Evolutionary conservation across 2,329 filamentous ascomycete genomes (phyloP), one percentile per base, ranked within the genome.

Genomic region (Elsinoe necatrix): DNA sequence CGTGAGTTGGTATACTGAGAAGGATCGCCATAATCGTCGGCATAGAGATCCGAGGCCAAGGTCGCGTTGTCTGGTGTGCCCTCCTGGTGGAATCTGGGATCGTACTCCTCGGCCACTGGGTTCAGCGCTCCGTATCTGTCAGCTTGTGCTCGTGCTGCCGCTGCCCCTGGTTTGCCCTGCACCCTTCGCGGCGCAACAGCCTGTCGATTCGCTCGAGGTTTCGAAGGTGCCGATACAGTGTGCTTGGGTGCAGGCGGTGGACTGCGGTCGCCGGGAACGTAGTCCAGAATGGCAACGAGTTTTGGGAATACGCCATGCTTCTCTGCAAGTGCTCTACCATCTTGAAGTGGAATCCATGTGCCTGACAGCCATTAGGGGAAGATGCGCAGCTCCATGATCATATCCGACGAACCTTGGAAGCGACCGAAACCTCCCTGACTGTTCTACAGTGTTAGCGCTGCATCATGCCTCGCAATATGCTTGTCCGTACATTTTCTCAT

Each of bases 171-270:
- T 23, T 42, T 56, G 34, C 61, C 21, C 50, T 57, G 31, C 35
- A 52, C 55, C 23, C 57, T 48, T 39, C 57, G 57, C 18, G 48
- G 57, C n/a, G 81, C 78, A 58, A 80, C 54, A 21, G 54, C 79
- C 64, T 82, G 80, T 63, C 87, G 86, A 11, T 86, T 81, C 3
- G 82, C 83, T 67, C 92, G 91, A 39, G 91, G 88, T 67, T 90
- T 93, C 68, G 86, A 90, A 6, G 79, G 75, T 14, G 79, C 77
- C 34, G 81, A 80, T 20, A 79, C 81, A 8, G 88, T 83, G 75
- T 97, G 93, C 69, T 95, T 90, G 1, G 93, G 93, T 3, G 93
- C 93, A 3, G 91, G 92, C 45, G 93, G 93, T 21, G 93, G 93
- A 67, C 88, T 96, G 66, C 87, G 80, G 67, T 89, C 84, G 59